phyloP scores from a whole-genome alignment of 139 green algal genomes.

The Chlamydomonas eustigma region DNA sequence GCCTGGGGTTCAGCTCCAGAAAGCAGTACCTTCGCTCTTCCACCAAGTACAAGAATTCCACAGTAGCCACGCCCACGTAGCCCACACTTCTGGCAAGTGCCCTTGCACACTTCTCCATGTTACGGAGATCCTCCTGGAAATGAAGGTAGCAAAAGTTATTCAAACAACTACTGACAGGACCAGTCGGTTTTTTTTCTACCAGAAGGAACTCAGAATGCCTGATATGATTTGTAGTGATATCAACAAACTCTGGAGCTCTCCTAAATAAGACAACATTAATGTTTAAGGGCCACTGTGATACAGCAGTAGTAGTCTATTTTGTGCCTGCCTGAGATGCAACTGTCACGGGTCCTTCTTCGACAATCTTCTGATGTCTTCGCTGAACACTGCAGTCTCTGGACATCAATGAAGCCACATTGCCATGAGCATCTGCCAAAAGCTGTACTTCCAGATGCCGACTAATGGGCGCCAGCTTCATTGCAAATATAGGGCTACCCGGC shows the following conservation, averaged over 20 bases:
- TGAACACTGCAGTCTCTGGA: constrained; percentile 91
- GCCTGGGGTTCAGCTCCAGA: constrained; percentile 95
- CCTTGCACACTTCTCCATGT: constrained; percentile 85
- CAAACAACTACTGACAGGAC: too few relatives aligned
- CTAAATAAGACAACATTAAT: too few relatives aligned
- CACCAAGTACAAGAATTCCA: constrained; percentile 94
- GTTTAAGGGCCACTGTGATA: too few relatives aligned
- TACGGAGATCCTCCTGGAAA: constrained; percentile 45
- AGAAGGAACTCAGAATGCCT: too few relatives aligned
- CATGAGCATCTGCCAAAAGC: constrained; percentile 85
- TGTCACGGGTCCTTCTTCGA: constrained; percentile 91
- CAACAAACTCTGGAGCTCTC: too few relatives aligned
- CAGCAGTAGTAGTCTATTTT: too few relatives aligned
- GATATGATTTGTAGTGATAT: too few relatives aligned
- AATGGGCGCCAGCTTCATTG: constrained; percentile 91
- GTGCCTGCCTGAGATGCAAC: constrained; percentile 42
- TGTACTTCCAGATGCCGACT: constrained; percentile 90
- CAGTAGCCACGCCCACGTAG: constrained; percentile 92
- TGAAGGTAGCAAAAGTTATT: too few relatives aligned
- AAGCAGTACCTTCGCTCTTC: constrained; percentile 88
- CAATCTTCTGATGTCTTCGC: constrained; percentile 96
- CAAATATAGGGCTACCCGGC: constrained; percentile 92
- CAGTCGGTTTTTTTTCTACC: too few relatives aligned
- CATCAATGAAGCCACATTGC: constrained; percentile 84
- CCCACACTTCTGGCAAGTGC: constrained; percentile 81